Percentiles rank a stretch among this genome's conserved stretches.
These are phyloP conservation scores for Keithomyces neogunnii DNA, from an alignment of 2,329 filamentous ascomycete species.

Conservation along the genomic window DNA sequence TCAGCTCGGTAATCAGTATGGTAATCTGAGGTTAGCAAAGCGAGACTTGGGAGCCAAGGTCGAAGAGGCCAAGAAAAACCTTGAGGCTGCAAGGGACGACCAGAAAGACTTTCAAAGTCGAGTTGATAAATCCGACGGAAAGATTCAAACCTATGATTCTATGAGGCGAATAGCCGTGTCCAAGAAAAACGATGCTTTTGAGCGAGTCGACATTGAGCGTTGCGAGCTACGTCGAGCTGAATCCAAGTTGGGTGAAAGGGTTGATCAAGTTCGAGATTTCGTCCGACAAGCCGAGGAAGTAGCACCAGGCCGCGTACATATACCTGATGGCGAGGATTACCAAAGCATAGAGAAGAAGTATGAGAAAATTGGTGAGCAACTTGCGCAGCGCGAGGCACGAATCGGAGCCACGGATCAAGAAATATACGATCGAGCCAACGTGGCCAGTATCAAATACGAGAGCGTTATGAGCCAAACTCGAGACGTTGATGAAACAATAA, in stretches of 20 bases:
- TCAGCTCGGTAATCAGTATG: slow-evolving; percentile 47
- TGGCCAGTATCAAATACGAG: slow-evolving; percentile 33
- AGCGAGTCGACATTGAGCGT: slow-evolving; percentile 39
- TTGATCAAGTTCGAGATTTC: slow-evolving; percentile 42
- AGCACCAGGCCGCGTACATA: slow-evolving; percentile 46
- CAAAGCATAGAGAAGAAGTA: slow-evolving; percentile 46
- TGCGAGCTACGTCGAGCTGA: slow-evolving; percentile 36
- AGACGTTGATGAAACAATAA: slow-evolving; percentile 32
- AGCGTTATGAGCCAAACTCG: slow-evolving; percentile 33
- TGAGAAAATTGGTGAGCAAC: slow-evolving; percentile 45
- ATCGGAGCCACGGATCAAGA: slow-evolving; percentile 58
- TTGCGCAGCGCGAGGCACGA: slow-evolving; percentile 47
- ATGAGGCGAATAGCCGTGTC: slow-evolving; percentile 44
- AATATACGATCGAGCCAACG: slow-evolving; percentile 43
- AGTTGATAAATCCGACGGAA: slow-evolving; percentile 47
- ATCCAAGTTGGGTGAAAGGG: slow-evolving; percentile 37
- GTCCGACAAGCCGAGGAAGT: slow-evolving; percentile 44
- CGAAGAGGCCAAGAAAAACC: slow-evolving; percentile 29
- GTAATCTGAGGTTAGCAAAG: slow-evolving; percentile 40
- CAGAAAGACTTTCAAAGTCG: slow-evolving; percentile 33
- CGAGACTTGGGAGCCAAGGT: slow-evolving; percentile 35
- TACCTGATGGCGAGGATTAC: slow-evolving; percentile 57
- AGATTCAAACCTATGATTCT: slow-evolving; percentile 38
- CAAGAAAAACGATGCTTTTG: slow-evolving; percentile 54
- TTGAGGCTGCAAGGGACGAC: slow-evolving; percentile 25